Conservation (phyloP, 78 protist genomes). For the Pigoraptor vietnamica region DNA sequence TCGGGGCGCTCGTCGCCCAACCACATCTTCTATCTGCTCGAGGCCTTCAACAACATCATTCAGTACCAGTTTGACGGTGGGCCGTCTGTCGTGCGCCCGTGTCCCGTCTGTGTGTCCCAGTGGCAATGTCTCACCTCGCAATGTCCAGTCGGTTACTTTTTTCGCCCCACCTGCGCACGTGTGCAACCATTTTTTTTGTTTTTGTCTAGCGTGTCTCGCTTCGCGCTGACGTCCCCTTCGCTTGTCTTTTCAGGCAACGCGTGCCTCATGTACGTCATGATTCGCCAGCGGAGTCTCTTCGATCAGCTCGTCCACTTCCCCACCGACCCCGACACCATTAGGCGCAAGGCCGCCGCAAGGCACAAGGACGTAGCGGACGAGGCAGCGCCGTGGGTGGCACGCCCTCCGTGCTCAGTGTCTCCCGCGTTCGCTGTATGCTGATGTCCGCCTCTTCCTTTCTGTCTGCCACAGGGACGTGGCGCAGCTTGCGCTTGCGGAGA, state of each 20-base stretch:
- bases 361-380: too few species aligned
- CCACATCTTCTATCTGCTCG: conserved; percentile 11
- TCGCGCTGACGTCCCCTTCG: background rate
- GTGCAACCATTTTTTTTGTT: too few species aligned
- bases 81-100: background rate
- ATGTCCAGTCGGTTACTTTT: too few species aligned
- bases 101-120: background rate
- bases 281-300: background rate
- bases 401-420: too few species aligned
- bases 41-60: conserved; percentile 29
- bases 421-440: background rate
- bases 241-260: background rate
- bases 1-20: background rate
- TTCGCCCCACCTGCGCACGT: too few species aligned
- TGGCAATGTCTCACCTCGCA: background rate
- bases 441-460: too few species aligned
- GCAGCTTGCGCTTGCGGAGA: background rate
- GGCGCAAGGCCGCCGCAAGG: background rate
- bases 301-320: background rate
- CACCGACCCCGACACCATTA: background rate
- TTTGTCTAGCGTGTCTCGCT: background rate
- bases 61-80: conserved; percentile 62
- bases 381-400: too few species aligned
- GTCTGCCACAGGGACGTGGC: background rate
- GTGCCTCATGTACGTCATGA: background rate